Percentiles rank a stretch among this genome's conserved stretches.
Conservation (phyloP, 1,284 basidiomycete species). For the Fomes fomentarius region DNA sequence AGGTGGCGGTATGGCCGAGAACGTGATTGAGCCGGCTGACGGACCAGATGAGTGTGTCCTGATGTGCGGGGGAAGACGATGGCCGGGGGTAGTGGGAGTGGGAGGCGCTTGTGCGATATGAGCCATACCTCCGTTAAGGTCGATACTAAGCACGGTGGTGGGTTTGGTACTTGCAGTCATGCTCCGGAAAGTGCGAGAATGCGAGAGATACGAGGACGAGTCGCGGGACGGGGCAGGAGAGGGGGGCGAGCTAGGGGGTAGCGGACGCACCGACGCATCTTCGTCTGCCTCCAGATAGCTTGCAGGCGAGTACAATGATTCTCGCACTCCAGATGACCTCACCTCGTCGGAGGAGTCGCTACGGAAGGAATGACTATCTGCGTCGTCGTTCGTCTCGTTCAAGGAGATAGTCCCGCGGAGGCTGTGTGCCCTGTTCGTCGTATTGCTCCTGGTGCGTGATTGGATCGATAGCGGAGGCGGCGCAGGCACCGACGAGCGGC, state of each 20-base stretch:
- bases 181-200: constrained; percentile 79
- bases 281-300: constrained; percentile 83
- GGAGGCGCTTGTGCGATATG: constrained; percentile 89
- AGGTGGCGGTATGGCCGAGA: constrained; percentile 62
- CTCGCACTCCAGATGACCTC: constrained; percentile 58
- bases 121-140: constrained; percentile 79
- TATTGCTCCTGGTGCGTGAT: constrained; percentile 20
- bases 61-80: constrained; percentile 57
- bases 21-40: constrained; percentile 65
- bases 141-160: constrained; percentile 89
- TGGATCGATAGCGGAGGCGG: constrained; percentile 28
- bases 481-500: constrained; percentile 31
- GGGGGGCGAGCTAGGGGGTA: constrained; percentile 83
- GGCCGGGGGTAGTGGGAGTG: constrained; percentile 52
- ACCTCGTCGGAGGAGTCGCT: constrained; percentile 47
- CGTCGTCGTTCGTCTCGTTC: constrained; percentile 55
- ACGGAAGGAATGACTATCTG: constrained; percentile 26
- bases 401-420: constrained; percentile 56
- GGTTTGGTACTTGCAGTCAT: constrained; percentile 93
- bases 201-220: constrained; percentile 78
- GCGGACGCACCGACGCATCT: constrained; percentile 84
- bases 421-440: constrained; percentile 22
- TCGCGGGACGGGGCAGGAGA: constrained; percentile 83
- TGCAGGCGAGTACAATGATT: constrained; percentile 76
- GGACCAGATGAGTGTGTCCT: constrained; percentile 61